Evolutionary conservation across 176 grass and related monocot species (phyloP).

Genomic region (Melocanna baccifera): DNA sequence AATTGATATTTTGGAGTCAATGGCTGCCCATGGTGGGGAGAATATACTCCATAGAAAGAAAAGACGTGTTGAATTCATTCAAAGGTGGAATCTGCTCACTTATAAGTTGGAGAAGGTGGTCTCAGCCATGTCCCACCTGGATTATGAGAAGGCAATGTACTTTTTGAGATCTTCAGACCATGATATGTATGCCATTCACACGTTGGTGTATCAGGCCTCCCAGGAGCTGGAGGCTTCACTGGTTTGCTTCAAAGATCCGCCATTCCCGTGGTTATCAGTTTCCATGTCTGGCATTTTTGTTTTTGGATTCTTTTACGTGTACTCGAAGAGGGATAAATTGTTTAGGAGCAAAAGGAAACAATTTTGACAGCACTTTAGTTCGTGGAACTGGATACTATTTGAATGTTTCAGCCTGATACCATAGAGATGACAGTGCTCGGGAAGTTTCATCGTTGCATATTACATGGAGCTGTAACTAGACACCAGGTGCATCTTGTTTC

Average conservation of each 20-base stretch:
- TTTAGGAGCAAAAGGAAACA: constrained; percentile 91
- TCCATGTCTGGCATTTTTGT: constrained; percentile 72
- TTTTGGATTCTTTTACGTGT: constrained; percentile 77
- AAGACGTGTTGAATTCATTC: constrained; percentile 77
- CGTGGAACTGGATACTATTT: constrained; percentile 23
- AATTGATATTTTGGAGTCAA: constrained; percentile 65
- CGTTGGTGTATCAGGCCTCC: constrained; percentile 74
- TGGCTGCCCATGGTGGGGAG: constrained; percentile 79
- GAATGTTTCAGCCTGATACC: constrained; percentile 28
- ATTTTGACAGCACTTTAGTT: constrained; percentile 49
- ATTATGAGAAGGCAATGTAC: constrained; percentile 89
- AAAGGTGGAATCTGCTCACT: constrained; percentile 90
- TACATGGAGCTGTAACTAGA: constrained; percentile 15
- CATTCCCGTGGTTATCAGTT: constrained; percentile 81
- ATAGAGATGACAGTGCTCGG: constrained; percentile 14
- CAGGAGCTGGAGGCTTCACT: constrained; percentile 87
- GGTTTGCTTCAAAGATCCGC: constrained; percentile 88
- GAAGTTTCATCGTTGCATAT: constrained; percentile 32
- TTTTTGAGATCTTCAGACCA: constrained; percentile 79
- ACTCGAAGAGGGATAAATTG: constrained; percentile 66
- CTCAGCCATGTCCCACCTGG: constrained; percentile 78
- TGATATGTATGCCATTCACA: constrained; percentile 82
- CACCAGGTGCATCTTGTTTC: constrained; percentile 28
- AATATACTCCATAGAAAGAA: constrained; percentile 82
- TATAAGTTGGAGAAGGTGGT: constrained; percentile 90